Percentiles rank a stretch among this genome's conserved stretches.
Conservation (phyloP, 495 filamentous ascomycete genomes). For the Bryoglossum gracile region DNA sequence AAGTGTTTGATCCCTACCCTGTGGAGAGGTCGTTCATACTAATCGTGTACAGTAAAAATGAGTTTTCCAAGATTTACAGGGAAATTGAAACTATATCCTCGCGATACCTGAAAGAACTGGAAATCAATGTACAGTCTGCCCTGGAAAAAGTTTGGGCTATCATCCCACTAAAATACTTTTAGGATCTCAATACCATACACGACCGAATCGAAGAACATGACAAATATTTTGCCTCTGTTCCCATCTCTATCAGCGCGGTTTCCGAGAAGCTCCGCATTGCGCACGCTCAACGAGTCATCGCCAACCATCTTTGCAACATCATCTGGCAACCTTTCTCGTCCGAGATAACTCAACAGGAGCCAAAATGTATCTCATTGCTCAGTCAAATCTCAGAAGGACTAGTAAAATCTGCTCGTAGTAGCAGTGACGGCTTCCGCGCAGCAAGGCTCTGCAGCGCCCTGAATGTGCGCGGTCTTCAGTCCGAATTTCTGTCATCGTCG, state of each 20-base stretch:
- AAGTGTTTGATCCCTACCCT: slow-evolving; percentile 5
- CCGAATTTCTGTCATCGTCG: neutral
- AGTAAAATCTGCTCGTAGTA: slow-evolving; percentile 4
- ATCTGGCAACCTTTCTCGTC: slow-evolving; percentile 22
- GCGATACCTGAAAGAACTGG: slow-evolving; percentile 12
- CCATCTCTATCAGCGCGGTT: slow-evolving; percentile 10
- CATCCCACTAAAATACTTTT: neutral
- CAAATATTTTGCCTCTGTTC: slow-evolving; percentile 9
- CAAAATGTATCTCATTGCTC: slow-evolving; percentile 5
- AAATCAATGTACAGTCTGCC: slow-evolving; percentile 9
- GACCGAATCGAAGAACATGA: slow-evolving; percentile 11
- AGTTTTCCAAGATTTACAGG: slow-evolving; percentile 15
- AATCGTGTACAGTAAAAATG: slow-evolving; percentile 2
- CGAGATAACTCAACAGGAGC: slow-evolving; percentile 3
- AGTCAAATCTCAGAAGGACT: slow-evolving; percentile 7
- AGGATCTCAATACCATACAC: slow-evolving; percentile 10
- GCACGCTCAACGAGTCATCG: slow-evolving; percentile 14
- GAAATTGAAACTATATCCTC: slow-evolving; percentile 6
- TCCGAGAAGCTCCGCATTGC: slow-evolving; percentile 15
- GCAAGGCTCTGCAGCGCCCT: slow-evolving; percentile 13
- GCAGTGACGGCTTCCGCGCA: slow-evolving; percentile 1
- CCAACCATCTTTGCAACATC: slow-evolving; percentile 3
- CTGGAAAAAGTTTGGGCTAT: neutral
- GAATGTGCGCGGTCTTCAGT: slow-evolving; percentile 14
- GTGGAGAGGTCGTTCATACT: slow-evolving; percentile 6